Evolutionary conservation across 148 eudicot genomes (phyloP).

Genomic region (Silene conica): DNA sequence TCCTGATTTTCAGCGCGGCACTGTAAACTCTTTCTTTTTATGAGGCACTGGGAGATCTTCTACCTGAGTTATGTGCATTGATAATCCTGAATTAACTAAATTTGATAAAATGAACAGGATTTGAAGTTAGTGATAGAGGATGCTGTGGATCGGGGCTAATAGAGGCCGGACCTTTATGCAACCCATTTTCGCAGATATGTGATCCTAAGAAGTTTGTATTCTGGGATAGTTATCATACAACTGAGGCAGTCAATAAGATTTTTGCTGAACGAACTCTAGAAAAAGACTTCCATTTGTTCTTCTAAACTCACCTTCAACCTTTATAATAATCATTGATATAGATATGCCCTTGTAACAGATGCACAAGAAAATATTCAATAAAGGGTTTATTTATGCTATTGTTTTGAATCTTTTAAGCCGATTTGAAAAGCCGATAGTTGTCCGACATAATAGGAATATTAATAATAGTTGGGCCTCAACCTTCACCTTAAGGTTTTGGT

Average conservation of each 20-base stretch:
- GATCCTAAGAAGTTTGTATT: slow-evolving; percentile 44
- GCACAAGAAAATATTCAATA: too few species aligned
- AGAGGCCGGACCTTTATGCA: slow-evolving; percentile 52
- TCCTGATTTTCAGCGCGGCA: too few species aligned
- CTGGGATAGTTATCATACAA: slow-evolving; percentile 65
- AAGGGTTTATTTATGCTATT: too few species aligned
- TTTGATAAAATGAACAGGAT: slow-evolving; percentile 30
- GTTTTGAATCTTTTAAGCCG: too few species aligned
- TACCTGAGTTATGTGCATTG: not conserved
- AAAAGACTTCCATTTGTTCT: slow-evolving; percentile 11
- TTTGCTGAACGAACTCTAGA: slow-evolving; percentile 20
- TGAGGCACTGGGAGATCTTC: too few species aligned
- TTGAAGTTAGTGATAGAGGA: slow-evolving; percentile 47
- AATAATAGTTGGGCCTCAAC: too few species aligned
- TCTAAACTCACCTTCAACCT: not conserved
- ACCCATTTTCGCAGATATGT: slow-evolving; percentile 37
- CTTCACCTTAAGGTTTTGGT: too few species aligned
- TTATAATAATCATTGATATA: not conserved
- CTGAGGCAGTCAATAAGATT: slow-evolving; percentile 42
- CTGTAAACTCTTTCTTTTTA: too few species aligned
- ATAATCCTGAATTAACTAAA: not conserved
- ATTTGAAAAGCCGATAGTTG: too few species aligned
- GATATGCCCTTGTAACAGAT: too few species aligned
- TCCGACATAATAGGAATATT: too few species aligned
- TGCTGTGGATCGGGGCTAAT: slow-evolving; percentile 68